phyloP scores from a whole-genome alignment of 371 early-diverging fungal genomes.

The Mortierella sp. region DNA sequence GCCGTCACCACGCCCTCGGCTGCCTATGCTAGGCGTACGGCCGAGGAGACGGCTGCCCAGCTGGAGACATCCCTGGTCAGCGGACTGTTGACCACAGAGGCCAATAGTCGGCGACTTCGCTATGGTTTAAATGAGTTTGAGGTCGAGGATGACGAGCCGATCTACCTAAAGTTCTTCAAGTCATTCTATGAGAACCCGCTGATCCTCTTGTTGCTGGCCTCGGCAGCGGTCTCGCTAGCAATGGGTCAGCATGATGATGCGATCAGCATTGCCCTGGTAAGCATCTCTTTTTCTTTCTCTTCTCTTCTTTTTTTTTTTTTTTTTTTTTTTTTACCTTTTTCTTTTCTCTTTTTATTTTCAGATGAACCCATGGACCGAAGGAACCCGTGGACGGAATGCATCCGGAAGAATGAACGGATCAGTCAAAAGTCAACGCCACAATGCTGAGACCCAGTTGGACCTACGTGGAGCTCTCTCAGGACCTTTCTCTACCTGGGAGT shows the following conservation, averaged over 20 bases:
- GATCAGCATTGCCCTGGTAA: conserved; percentile 90
- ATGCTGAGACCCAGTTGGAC: no score
- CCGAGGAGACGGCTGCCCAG: conserved; percentile 63
- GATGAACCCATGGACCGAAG: background rate
- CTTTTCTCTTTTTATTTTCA: conserved; percentile 2
- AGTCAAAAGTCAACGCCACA: no score
- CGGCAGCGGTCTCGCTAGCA: conserved; percentile 84
- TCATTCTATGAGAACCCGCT: conserved; percentile 75
- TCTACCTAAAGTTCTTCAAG: conserved; percentile 76
- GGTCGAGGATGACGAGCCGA: conserved; percentile 67
- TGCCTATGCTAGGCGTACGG: conserved; percentile 65
- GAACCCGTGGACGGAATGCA: no score
- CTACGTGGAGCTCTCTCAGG: no score
- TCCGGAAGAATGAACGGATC: no score
- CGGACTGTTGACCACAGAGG: conserved; percentile 65
- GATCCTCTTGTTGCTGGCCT: conserved; percentile 88
- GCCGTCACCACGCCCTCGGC: conserved; percentile 64
- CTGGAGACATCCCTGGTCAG: conserved; percentile 60
- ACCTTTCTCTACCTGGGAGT: no score
- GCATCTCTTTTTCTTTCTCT: conserved; percentile 14
- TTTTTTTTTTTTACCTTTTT: conserved; percentile 7
- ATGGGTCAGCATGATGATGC: conserved; percentile 95
- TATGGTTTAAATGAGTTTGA: conserved; percentile 77
- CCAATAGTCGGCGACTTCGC: conserved; percentile 60
- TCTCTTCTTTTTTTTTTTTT: conserved; percentile 5